Conservation (phyloP, 768 basidiomycete genomes). For the Bullera alba region DNA sequence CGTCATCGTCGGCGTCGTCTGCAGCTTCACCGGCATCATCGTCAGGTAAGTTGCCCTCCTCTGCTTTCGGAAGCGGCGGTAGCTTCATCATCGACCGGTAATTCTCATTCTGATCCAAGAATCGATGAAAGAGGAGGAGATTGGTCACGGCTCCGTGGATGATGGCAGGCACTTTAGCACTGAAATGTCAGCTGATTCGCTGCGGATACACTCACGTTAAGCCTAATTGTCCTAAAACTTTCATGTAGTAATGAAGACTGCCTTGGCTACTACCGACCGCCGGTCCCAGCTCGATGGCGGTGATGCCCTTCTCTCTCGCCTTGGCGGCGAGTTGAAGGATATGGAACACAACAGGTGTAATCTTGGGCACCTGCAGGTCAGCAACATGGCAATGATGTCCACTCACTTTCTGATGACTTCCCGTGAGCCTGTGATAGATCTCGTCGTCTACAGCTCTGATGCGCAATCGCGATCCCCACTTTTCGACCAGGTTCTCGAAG, state of each 20-base stretch:
- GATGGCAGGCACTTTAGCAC: conserved; percentile 28
- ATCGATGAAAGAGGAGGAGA: conserved; percentile 28
- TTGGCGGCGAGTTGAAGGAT: conserved; percentile 28
- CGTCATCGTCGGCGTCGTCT: not conserved
- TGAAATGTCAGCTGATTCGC: too few relatives aligned
- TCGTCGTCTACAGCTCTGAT: conserved; percentile 32
- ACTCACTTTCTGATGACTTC: conserved; percentile 32
- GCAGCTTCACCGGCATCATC: not conserved
- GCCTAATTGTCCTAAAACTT: conserved; percentile 18
- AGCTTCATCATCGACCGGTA: conserved; percentile 19
- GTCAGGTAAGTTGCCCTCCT: not conserved
- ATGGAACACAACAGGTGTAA: conserved; percentile 29
- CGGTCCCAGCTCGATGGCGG: conserved; percentile 34
- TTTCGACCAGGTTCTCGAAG: conserved; percentile 9
- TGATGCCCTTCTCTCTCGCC: conserved; percentile 34
- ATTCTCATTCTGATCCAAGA: conserved; percentile 25
- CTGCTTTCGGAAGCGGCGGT: conserved; percentile 3
- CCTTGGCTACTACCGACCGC: conserved; percentile 33
- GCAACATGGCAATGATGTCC: not conserved
- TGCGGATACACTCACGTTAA: conserved; percentile 24
- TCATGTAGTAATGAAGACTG: conserved; percentile 35
- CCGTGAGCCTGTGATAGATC: conserved; percentile 33
- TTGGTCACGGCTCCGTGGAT: conserved; percentile 28
- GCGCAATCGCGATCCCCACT: conserved; percentile 33
- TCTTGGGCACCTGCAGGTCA: conserved; percentile 16